Conservation (phyloP, 768 basidiomycete species). For the Fomitopsis pulvina region DNA sequence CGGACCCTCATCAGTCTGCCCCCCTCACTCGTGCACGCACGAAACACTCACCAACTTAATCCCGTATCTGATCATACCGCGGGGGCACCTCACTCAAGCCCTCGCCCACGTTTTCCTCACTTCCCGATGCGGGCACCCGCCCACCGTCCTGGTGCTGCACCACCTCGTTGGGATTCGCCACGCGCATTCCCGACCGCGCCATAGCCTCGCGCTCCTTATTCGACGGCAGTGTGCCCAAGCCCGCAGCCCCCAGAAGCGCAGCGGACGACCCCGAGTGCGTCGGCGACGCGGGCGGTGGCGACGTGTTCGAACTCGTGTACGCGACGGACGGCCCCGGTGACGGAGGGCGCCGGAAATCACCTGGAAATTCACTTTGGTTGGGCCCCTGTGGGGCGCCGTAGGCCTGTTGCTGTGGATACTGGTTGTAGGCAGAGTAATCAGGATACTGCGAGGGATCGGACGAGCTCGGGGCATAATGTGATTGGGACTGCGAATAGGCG, state of each 20-base stretch:
- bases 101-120: slow-evolving; percentile 9
- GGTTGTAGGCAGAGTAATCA: slow-evolving; percentile 16
- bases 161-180: slow-evolving; percentile 20
- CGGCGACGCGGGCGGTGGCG: slow-evolving; percentile 1
- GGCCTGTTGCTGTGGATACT: slow-evolving; percentile 10
- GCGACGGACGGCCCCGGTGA: slow-evolving; percentile 21
- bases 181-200: slow-evolving; percentile 13
- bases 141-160: slow-evolving; percentile 27
- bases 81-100: slow-evolving; percentile 23
- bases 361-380: slow-evolving; percentile 5
- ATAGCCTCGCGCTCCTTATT: slow-evolving; percentile 26
- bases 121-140: slow-evolving; percentile 13
- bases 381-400: slow-evolving; percentile 6
- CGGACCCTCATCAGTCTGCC: too few relatives aligned
- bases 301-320: slow-evolving; percentile 9
- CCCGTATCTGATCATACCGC: slow-evolving; percentile 26
- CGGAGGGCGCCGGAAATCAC: slow-evolving; percentile 18
- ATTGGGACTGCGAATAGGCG: slow-evolving; percentile 12
- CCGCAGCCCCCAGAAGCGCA: background rate
- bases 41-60: too few relatives aligned
- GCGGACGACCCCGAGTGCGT: slow-evolving; percentile 1
- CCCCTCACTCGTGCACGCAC: too few relatives aligned
- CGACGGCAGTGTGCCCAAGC: slow-evolving; percentile 13
- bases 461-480: slow-evolving; percentile 15
- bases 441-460: slow-evolving; percentile 14